A percentile compares a stretch with the other conserved stretches of the same genome.
Evolutionary conservation across 768 basidiomycete genomes (phyloP).

Genomic region (Lactarius trivialis): DNA sequence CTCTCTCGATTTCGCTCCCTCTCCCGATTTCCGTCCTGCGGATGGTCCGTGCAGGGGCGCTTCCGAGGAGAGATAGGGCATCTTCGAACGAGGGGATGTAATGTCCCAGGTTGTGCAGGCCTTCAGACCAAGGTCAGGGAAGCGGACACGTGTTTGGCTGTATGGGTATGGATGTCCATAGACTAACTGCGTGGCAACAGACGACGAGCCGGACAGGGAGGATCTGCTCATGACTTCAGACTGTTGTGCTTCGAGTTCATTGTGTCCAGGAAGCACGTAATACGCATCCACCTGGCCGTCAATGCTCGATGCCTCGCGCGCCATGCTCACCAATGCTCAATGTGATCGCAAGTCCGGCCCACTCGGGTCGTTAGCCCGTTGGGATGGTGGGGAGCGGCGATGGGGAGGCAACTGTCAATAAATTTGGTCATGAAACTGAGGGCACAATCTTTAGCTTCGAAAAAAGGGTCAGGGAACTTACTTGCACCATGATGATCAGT

Average conservation of each 20-base stretch:
- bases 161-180: conserved; percentile 90
- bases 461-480: too few species aligned
- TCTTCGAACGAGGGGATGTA: conserved; percentile 92
- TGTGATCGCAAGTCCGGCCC: too few species aligned
- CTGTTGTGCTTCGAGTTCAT: conserved; percentile 59
- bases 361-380: too few species aligned
- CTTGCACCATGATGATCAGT: too few species aligned
- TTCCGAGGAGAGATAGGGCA: conserved; percentile 60
- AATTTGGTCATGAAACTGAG: too few species aligned
- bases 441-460: too few species aligned
- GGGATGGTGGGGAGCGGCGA: too few species aligned
- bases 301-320: conserved; percentile 24
- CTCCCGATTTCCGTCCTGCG: conserved; percentile 8
- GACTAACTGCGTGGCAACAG: conserved; percentile 41
- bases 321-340: too few species aligned
- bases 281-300: conserved; percentile 37
- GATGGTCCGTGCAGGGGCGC: conserved; percentile 36
- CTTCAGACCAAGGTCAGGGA: conserved; percentile 40
- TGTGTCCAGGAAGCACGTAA: conserved; percentile 67
- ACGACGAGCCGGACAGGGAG: conserved; percentile 15
- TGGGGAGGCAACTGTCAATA: too few species aligned
- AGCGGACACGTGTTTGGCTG: conserved; percentile 37
- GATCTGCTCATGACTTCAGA: conserved; percentile 41
- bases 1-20: conserved; percentile 26
- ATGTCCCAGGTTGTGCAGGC: conserved; percentile 49